Conservation (phyloP, 768 basidiomycete species). For the Strobilomyces confusus region DNA sequence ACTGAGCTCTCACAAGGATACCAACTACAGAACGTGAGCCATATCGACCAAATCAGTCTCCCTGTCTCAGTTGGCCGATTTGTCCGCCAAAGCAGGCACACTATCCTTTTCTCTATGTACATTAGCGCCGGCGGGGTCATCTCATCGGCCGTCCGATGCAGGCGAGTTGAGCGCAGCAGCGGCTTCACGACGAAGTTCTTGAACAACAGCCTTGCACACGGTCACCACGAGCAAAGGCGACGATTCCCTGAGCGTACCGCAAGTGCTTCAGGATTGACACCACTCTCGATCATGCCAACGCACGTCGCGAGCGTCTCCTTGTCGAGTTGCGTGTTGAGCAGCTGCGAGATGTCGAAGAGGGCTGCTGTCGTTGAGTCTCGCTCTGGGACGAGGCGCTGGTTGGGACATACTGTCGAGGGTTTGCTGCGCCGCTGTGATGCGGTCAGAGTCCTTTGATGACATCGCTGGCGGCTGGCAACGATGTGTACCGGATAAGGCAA, state of each 20-base stretch:
- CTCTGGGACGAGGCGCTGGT: background rate
- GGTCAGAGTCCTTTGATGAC: constrained; percentile 53
- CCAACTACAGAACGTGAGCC: constrained; percentile 16
- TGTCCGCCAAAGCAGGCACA: constrained; percentile 12
- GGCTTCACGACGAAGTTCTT: constrained; percentile 75
- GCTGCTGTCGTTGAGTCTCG: constrained; percentile 42
- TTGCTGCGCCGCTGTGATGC: constrained; percentile 60
- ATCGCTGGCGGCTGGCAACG: constrained; percentile 9
- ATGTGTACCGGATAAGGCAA: no score
- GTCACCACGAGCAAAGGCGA: background rate
- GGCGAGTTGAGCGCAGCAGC: constrained; percentile 36
- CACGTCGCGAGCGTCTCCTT: constrained; percentile 91
- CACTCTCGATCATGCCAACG: constrained; percentile 87
- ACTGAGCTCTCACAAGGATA: constrained; percentile 5
- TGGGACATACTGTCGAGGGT: constrained; percentile 61
- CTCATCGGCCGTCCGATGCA: constrained; percentile 23
- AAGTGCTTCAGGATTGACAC: constrained; percentile 88
- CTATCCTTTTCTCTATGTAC: background rate
- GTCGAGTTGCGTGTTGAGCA: constrained; percentile 83
- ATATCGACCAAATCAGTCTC: constrained; percentile 19
- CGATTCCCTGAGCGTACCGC: constrained; percentile 53
- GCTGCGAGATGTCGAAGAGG: constrained; percentile 81
- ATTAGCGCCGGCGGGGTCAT: background rate
- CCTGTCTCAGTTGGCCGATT: constrained; percentile 8
- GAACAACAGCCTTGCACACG: constrained; percentile 65